A percentile compares a stretch with the other conserved stretches of the same genome.
Conservation (phyloP, 2,329 filamentous ascomycete genomes). For the Coniella vitis region DNA sequence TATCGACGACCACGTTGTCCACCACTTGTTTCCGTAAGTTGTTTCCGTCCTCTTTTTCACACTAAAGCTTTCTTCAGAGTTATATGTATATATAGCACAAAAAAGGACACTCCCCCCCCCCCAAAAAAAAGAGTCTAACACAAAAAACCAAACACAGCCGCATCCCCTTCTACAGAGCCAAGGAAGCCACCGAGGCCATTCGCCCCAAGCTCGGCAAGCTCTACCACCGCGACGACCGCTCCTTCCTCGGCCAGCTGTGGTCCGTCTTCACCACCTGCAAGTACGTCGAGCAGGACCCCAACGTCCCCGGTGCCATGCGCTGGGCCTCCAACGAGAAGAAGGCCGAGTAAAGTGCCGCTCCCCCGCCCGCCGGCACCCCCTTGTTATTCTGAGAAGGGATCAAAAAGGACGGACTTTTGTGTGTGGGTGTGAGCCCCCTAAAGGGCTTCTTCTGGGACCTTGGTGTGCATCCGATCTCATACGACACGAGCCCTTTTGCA, state of each 20-base stretch:
- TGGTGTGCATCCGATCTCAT: too few relatives aligned
- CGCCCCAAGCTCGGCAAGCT: slow-evolving; percentile 47
- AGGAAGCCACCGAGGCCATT: slow-evolving; percentile 52
- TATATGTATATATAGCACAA: not conserved
- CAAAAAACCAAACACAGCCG: slow-evolving; percentile 22
- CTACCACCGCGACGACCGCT: slow-evolving; percentile 40
- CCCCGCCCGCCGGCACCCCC: too few relatives aligned
- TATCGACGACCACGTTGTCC: slow-evolving; percentile 57
- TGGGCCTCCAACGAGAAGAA: slow-evolving; percentile 26
- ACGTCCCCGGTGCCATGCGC: slow-evolving; percentile 28
- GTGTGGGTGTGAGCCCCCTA: too few relatives aligned
- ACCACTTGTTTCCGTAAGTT: slow-evolving; percentile 52
- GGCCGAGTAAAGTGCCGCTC: slow-evolving; percentile 2
- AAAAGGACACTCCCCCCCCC: not conserved
- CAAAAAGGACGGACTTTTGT: too few relatives aligned
- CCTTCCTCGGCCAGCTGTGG: slow-evolving; percentile 40
- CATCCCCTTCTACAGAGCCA: slow-evolving; percentile 55
- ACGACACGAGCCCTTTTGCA: not conserved
- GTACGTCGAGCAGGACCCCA: slow-evolving; percentile 37
- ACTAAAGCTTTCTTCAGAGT: too few relatives aligned
- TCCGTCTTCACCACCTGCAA: slow-evolving; percentile 39
- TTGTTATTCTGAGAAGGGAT: too few relatives aligned
- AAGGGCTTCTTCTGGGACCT: too few relatives aligned
- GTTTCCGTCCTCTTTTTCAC: not conserved
- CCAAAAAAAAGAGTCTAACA: not conserved